A percentile compares a stretch with the other conserved stretches of the same genome.
These are phyloP conservation scores for Byssothecium circinans DNA, from an alignment of 2,329 filamentous ascomycete species.

Conservation along the genomic window DNA sequence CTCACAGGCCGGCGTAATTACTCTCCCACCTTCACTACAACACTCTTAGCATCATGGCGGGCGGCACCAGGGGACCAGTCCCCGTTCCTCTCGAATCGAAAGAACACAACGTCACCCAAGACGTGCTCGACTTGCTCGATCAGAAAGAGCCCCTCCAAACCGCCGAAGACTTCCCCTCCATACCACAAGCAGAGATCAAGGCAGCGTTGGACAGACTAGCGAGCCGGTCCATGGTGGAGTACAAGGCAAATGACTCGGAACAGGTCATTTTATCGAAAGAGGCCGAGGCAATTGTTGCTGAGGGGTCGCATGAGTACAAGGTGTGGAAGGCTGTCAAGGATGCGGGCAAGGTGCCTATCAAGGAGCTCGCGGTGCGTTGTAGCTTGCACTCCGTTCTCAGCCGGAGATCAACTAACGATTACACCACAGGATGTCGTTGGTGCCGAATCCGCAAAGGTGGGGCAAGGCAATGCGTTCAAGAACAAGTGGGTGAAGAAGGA, in stretches of 20 bases:
- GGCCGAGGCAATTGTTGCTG: slow-evolving; percentile 70
- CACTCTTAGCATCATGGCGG: slow-evolving; percentile 43
- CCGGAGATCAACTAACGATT: slow-evolving; percentile 21
- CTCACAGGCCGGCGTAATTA: slow-evolving; percentile 18
- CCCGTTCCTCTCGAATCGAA: slow-evolving; percentile 47
- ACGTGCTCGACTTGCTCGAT: slow-evolving; percentile 73
- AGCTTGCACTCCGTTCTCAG: neutral
- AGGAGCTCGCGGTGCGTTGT: slow-evolving; percentile 49
- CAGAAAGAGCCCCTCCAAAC: slow-evolving; percentile 56
- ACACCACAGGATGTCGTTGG: slow-evolving; percentile 62
- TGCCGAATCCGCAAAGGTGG: slow-evolving; percentile 76
- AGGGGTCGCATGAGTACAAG: slow-evolving; percentile 55
- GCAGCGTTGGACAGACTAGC: slow-evolving; percentile 82
- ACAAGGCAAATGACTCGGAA: slow-evolving; percentile 80
- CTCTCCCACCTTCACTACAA: slow-evolving; percentile 11
- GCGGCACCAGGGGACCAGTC: slow-evolving; percentile 51
- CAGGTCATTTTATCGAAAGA: slow-evolving; percentile 75
- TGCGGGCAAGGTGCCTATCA: slow-evolving; percentile 49
- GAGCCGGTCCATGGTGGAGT: slow-evolving; percentile 83
- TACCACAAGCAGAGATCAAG: slow-evolving; percentile 64
- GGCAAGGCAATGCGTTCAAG: slow-evolving; percentile 93
- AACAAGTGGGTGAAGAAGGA: slow-evolving; percentile 68
- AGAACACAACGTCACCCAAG: slow-evolving; percentile 65
- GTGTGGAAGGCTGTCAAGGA: slow-evolving; percentile 53
- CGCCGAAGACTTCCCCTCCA: slow-evolving; percentile 50